Evolutionary conservation across 2,329 filamentous ascomycete species (phyloP), one percentile per base, ranked within the genome.

Genomic region (Ramichloridium luteum): DNA sequence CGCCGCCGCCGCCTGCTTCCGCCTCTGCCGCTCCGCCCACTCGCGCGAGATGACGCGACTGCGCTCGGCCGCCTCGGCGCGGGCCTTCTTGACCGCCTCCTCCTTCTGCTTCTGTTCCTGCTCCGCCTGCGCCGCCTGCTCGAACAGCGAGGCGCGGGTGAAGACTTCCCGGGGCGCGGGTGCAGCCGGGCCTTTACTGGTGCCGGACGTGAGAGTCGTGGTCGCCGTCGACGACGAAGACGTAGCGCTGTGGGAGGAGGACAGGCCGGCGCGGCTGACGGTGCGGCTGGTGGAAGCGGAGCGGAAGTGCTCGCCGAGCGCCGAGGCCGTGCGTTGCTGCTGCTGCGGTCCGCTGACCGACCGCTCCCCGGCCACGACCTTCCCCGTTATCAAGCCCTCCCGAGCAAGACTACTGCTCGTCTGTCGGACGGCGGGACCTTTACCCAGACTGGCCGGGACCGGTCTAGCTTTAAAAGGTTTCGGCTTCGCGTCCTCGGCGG

Each of bases 1-100:
- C 8, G 20, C 8, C 8, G n/a, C 8, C 8, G 20, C 39, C 17
- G 27, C 16, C 51, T 54, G 55, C 51, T 45, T 53, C 32, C 28
- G 25, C 40, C 50, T 57, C 51, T 62, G 58, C 53, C 58, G 61
- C 50, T 64, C 61, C 4, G 64, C 64, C 64, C 64, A 68, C 45
- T 65, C 62, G 8, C 62, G 42, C 43, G 57, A 61, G 22, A 56
- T 51, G 25, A 55, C 52, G 11, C 64, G 45, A 1, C 62, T 57
- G 4, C 62, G 42, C 47, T 65, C 63, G 0, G 63, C 59, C 5
- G 64, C 64, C 16, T 59, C 59, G 2, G 55, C 57, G 17, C 64
- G 49, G 13, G 64, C 64, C 38, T 53, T 55, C 47, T 58, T 62
- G 0, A 62, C 59, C 3, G 61, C 62, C 11, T 65, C 63, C 37